Percentiles rank a stretch among this genome's conserved stretches.
Evolutionary conservation across 2,329 filamentous ascomycete genomes (phyloP).

Genomic region (Dothistroma septosporum): DNA sequence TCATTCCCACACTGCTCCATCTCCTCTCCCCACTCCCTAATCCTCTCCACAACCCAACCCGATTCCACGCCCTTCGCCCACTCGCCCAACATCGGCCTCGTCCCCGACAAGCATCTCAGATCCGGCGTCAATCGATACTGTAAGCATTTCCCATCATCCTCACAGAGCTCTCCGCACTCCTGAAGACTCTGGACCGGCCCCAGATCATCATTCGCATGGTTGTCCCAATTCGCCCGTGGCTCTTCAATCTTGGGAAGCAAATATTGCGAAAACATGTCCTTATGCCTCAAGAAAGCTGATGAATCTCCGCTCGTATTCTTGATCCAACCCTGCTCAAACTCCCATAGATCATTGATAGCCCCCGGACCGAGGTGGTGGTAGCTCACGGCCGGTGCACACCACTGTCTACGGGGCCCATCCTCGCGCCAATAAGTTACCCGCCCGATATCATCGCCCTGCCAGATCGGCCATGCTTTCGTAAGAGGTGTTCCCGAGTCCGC

Average conservation of each 20-base stretch:
- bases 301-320: constrained; percentile 13
- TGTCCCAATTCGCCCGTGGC: constrained; percentile 25
- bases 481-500: constrained; percentile 22
- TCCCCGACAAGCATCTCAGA: constrained; percentile 13
- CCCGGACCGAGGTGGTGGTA: constrained; percentile 26
- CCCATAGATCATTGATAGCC: constrained; percentile 23
- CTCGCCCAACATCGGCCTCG: constrained; percentile 20
- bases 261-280: constrained; percentile 24
- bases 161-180: constrained; percentile 22
- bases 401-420: constrained; percentile 23
- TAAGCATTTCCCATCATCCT: constrained; percentile 15
- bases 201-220: constrained; percentile 22
- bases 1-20: constrained; percentile 4
- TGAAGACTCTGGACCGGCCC: constrained; percentile 13
- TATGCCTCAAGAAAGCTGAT: constrained; percentile 18
- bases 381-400: constrained; percentile 26
- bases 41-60: constrained; percentile 24
- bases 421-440: constrained; percentile 23
- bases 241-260: constrained; percentile 21
- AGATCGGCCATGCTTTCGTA: constrained; percentile 27
- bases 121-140: constrained; percentile 22
- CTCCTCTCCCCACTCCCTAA: constrained; percentile 11
- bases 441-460: constrained; percentile 25
- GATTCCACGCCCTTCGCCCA: constrained; percentile 19
- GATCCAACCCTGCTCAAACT: constrained; percentile 27